Conservation (phyloP, 73 alveolate species). For the Paramecium sexaurelia region DNA sequence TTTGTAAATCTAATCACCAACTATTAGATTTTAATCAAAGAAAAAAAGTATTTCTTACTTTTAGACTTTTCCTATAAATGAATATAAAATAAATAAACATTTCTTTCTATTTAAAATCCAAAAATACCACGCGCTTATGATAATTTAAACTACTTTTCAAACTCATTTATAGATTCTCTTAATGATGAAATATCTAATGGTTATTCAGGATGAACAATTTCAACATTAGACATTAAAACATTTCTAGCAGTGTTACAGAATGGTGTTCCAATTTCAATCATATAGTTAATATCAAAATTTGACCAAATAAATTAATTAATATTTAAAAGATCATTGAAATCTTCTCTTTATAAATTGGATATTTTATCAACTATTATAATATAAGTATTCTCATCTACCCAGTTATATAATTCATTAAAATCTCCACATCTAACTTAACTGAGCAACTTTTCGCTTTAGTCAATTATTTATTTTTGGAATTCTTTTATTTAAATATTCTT, state of each 20-base stretch:
- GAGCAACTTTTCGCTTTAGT: neutral
- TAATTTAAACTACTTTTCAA: neutral
- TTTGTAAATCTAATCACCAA: neutral
- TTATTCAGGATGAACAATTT: neutral
- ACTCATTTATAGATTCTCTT: neutral
- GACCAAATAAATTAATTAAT: neutral
- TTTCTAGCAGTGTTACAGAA: neutral
- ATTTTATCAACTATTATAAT: neutral
- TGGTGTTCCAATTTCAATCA: constrained; percentile 30
- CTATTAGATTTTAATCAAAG: neutral
- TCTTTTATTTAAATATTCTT: neutral
- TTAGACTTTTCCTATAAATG: neutral
- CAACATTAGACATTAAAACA: neutral
- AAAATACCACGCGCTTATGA: neutral
- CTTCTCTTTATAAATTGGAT: neutral
- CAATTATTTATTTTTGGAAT: neutral
- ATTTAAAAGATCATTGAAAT: neutral
- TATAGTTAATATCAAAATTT: neutral
- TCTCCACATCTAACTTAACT: neutral
- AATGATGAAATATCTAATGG: neutral
- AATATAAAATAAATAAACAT: neutral
- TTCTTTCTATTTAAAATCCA: neutral
- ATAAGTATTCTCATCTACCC: constrained; percentile 25
- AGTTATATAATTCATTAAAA: neutral
- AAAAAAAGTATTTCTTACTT: neutral